Percentiles rank a stretch among this genome's conserved stretches.
Conservation (phyloP, 140 eudicot species). For the Anethum foeniculum region DNA sequence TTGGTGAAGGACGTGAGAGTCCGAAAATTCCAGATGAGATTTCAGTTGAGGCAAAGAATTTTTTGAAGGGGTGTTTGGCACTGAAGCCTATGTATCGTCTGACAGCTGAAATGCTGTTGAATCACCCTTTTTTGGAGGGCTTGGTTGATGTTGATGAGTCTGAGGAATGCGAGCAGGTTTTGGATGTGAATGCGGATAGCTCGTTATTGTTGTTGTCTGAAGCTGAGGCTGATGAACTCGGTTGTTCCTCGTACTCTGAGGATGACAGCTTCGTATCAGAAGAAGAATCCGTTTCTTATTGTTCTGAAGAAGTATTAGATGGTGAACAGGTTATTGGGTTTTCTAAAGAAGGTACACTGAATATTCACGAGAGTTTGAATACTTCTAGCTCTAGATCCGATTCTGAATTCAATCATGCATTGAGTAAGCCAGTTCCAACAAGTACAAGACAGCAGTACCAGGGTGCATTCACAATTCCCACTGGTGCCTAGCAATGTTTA, state of each 20-base stretch:
- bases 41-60: slow-evolving; percentile 42
- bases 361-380: slow-evolving; percentile 8
- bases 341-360: slow-evolving; percentile 18
- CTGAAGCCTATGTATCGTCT: slow-evolving; percentile 38
- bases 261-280: slow-evolving; percentile 21
- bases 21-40: slow-evolving; percentile 30
- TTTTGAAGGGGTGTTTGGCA: slow-evolving; percentile 57
- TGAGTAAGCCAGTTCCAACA: slow-evolving; percentile 15
- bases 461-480: slow-evolving; percentile 27
- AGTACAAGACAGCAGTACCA: slow-evolving; percentile 30
- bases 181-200: slow-evolving; percentile 31
- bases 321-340: slow-evolving; percentile 19
- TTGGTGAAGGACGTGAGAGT: slow-evolving; percentile 27
- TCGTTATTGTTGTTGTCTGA: slow-evolving; percentile 32
- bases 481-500: slow-evolving; percentile 28
- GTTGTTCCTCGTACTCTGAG: slow-evolving; percentile 28
- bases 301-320: slow-evolving; percentile 30
- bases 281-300: slow-evolving; percentile 27
- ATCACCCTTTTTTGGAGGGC: slow-evolving; percentile 56
- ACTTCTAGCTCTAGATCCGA: neutral
- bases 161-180: slow-evolving; percentile 23
- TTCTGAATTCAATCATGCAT: neutral
- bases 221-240: slow-evolving; percentile 19
- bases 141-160: slow-evolving; percentile 29
- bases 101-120: slow-evolving; percentile 60